phyloP scores from a whole-genome alignment of 306 rosid species.

The Dryas alaskensis region DNA sequence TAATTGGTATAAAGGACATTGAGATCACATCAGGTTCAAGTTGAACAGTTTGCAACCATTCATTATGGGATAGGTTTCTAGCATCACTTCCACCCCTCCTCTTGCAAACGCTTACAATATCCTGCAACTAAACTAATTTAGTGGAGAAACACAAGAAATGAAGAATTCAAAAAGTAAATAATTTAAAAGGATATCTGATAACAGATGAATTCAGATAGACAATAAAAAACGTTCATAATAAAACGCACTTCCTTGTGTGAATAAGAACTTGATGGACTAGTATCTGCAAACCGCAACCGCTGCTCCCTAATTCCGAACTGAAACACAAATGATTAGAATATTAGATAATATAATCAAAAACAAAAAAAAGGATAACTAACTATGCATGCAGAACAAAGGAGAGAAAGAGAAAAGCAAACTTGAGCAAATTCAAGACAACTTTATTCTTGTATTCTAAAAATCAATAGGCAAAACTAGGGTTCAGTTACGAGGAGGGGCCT shows the following conservation, averaged over 20 bases:
- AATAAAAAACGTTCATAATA: constrained; percentile 23
- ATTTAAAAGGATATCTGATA: background rate
- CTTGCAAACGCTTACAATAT: constrained; percentile 62
- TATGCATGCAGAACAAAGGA: background rate
- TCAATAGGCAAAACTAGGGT: background rate
- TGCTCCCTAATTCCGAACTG: constrained; percentile 84
- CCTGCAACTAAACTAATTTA: constrained; percentile 46
- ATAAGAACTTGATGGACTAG: constrained; percentile 73
- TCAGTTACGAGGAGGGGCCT: background rate
- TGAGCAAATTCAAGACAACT: constrained; percentile 2
- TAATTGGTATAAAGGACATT: constrained; percentile 91
- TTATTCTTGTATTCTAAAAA: background rate
- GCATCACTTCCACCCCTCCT: constrained; percentile 87
- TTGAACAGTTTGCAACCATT: constrained; percentile 90
- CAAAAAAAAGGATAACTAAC: background rate
- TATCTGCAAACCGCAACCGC: constrained; percentile 68
- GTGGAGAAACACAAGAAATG: background rate
- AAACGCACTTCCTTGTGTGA: constrained; percentile 78
- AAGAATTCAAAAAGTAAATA: background rate
- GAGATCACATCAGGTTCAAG: constrained; percentile 86
- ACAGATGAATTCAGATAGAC: constrained; percentile 6
- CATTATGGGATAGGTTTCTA: constrained; percentile 57
- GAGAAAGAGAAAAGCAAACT: background rate
- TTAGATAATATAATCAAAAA: constrained; percentile 11
- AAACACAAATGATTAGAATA: constrained; percentile 28